A percentile compares a stretch with the other conserved stretches of the same genome.
Conservation (phyloP, 2,329 filamentous ascomycete species). For the Periconia sp. region DNA sequence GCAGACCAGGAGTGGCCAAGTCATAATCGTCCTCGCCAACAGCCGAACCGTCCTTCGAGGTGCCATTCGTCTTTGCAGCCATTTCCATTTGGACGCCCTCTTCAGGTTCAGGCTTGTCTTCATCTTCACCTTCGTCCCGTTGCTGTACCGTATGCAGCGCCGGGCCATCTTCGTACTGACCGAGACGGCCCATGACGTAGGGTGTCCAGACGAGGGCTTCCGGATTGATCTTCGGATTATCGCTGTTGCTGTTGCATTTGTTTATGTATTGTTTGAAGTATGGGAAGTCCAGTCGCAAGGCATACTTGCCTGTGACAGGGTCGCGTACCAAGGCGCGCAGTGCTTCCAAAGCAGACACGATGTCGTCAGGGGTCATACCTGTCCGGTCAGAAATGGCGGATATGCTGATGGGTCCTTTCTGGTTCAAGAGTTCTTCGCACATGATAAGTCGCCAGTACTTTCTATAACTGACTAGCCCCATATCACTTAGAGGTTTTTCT, state of each 20-base stretch:
- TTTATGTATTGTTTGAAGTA: constrained; percentile 88
- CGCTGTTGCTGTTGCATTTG: constrained; percentile 91
- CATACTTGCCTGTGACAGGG: constrained; percentile 85
- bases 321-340: constrained; percentile 88
- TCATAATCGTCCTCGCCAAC: constrained; percentile 13
- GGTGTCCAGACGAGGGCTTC: constrained; percentile 90
- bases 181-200: constrained; percentile 90
- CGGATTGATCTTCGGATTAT: constrained; percentile 83
- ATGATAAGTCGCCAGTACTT: constrained; percentile 95
- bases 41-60: constrained; percentile 19
- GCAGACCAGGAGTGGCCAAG: constrained; percentile 25
- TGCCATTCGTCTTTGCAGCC: constrained; percentile 31
- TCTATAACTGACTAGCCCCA: constrained; percentile 95
- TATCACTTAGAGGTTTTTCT: constrained; percentile 96
- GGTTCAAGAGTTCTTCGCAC: constrained; percentile 79
- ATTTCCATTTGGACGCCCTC: constrained; percentile 51
- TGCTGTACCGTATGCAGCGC: constrained; percentile 85
- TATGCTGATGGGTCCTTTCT: constrained; percentile 63
- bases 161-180: constrained; percentile 82
- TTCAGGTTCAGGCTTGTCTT: constrained; percentile 48
- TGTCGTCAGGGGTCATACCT: constrained; percentile 94
- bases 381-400: constrained; percentile 81
- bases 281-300: constrained; percentile 81
- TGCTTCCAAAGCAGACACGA: constrained; percentile 90
- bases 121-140: constrained; percentile 71